Percentiles rank a stretch among this genome's conserved stretches.
Evolutionary conservation across 495 filamentous ascomycete genomes (phyloP).

Genomic region (Lasiosphaeria ovina): DNA sequence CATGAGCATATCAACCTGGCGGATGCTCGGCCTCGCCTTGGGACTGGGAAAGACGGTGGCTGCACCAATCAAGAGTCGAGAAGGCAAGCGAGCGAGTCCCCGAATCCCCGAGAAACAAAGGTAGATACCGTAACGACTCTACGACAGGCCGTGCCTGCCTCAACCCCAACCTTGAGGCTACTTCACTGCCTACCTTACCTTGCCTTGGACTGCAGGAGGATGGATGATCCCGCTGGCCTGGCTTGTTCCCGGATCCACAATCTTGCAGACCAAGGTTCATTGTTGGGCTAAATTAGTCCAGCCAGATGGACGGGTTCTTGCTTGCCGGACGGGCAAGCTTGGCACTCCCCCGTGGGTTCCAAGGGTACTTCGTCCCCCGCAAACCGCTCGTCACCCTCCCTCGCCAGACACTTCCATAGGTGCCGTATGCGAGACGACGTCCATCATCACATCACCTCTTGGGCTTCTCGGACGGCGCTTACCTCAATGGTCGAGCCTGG

Average conservation of each 20-base stretch:
- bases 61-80: too few species aligned
- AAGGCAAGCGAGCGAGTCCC: too few species aligned
- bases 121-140: too few species aligned
- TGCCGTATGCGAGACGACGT: not conserved
- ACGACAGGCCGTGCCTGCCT: too few species aligned
- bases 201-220: too few species aligned
- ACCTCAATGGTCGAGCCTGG: not conserved
- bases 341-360: not conserved
- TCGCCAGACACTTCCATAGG: too few species aligned
- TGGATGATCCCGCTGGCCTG: not conserved
- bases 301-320: not conserved
- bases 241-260: not conserved
- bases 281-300: not conserved
- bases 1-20: too few species aligned
- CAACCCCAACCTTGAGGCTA: too few species aligned
- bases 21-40: too few species aligned
- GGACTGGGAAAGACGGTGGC: too few species aligned
- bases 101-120: too few species aligned
- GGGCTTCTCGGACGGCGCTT: not conserved
- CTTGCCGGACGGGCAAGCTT: not conserved
- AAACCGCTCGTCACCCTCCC: not conserved
- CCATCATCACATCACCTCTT: not conserved
- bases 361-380: not conserved
- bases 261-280: not conserved
- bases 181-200: too few species aligned